These are phyloP conservation scores for Boletus rubroflammeus DNA, from an alignment of 768 basidiomycete genomes.

Conservation along the genomic window DNA sequence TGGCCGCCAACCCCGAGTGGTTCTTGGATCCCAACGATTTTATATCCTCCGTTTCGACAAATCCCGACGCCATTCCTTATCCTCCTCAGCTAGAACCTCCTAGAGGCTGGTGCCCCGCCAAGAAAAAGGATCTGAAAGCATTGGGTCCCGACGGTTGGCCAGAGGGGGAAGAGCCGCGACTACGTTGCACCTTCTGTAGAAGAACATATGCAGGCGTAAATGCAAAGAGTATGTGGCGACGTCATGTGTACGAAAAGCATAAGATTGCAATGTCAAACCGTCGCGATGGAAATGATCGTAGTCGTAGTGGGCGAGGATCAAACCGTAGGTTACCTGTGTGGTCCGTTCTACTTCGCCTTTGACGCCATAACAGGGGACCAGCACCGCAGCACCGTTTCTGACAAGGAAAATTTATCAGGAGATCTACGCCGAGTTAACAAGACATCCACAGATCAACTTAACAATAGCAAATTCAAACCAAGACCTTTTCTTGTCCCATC, in stretches of 20 bases:
- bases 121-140: slow-evolving; percentile 74
- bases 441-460: slow-evolving; percentile 17
- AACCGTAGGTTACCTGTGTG: slow-evolving; percentile 49
- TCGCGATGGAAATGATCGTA: slow-evolving; percentile 64
- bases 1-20: slow-evolving; percentile 79
- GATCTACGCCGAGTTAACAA: slow-evolving; percentile 31
- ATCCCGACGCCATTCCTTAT: slow-evolving; percentile 59
- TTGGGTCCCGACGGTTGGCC: slow-evolving; percentile 69
- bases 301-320: slow-evolving; percentile 54
- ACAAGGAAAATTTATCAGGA: slow-evolving; percentile 33
- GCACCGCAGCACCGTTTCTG: slow-evolving; percentile 42
- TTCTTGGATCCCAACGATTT: slow-evolving; percentile 73
- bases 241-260: slow-evolving; percentile 87
- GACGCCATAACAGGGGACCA: slow-evolving; percentile 52
- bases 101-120: slow-evolving; percentile 83
- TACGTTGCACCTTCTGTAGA: slow-evolving; percentile 82
- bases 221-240: slow-evolving; percentile 88
- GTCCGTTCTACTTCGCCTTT: slow-evolving; percentile 14
- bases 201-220: slow-evolving; percentile 83
- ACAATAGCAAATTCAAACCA: slow-evolving; percentile 17
- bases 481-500: slow-evolving; percentile 21
- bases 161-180: slow-evolving; percentile 74
- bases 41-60: slow-evolving; percentile 40
- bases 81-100: slow-evolving; percentile 79
- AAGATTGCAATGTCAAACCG: slow-evolving; percentile 88